Evolutionary conservation across 306 rosid genomes (phyloP).

Genomic region (Carpinus fangiana): DNA sequence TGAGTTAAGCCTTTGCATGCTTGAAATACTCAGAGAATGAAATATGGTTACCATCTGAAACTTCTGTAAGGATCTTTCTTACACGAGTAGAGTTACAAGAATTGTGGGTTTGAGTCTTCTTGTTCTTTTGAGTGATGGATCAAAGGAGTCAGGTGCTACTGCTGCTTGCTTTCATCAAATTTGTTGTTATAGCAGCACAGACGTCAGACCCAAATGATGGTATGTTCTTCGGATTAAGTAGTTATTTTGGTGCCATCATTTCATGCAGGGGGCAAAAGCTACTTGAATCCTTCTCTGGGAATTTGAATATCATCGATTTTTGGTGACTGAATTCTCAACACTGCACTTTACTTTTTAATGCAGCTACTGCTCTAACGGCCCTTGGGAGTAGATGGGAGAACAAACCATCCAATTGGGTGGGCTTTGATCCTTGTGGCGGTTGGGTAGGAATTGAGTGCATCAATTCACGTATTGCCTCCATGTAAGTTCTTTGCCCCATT

Average conservation of each 20-base stretch:
- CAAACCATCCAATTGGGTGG: conserved; percentile 38
- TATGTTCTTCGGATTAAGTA: conserved; percentile 21
- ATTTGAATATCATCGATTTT: background rate
- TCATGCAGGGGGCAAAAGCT: background rate
- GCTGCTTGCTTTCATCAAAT: background rate
- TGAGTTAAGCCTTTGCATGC: too few species aligned
- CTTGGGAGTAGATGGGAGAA: conserved; percentile 25
- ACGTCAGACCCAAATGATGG: conserved; percentile 4
- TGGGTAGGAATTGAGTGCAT: conserved; percentile 49
- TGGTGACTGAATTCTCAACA: background rate
- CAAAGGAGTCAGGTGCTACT: conserved; percentile 3
- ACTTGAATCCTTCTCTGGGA: background rate
- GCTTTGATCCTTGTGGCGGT: conserved; percentile 38
- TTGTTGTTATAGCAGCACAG: background rate
- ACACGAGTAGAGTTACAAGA: background rate
- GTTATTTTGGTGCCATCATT: background rate
- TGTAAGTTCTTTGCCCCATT: conserved; percentile 25
- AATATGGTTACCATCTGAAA: too few species aligned
- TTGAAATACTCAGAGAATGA: too few species aligned
- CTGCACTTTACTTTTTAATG: conserved; percentile 8
- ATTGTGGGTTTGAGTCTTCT: background rate
- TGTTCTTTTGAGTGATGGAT: conserved; percentile 17
- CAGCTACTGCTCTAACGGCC: conserved; percentile 29
- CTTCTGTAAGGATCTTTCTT: too few species aligned
- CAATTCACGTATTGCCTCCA: conserved; percentile 27